Evolutionary conservation across 768 basidiomycete species (phyloP).

Genomic region (Lactarius akahatsu): DNA sequence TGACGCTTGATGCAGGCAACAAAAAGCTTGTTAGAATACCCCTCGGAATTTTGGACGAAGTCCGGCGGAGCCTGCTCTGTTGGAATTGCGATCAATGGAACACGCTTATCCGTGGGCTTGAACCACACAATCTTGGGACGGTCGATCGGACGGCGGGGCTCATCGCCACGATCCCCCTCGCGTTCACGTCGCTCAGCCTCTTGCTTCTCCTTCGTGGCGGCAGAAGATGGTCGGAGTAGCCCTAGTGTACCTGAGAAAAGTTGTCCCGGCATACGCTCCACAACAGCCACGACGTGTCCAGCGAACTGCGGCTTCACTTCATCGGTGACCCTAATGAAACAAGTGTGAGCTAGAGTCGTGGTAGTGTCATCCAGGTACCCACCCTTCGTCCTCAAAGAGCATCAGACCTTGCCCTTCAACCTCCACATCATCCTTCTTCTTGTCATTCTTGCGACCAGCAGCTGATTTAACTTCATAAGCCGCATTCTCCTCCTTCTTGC

Average conservation of each 20-base stretch:
- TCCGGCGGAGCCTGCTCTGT: constrained; percentile 97
- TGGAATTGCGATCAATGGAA: constrained; percentile 96
- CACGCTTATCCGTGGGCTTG: constrained; percentile 98
- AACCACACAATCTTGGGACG: constrained; percentile 99
- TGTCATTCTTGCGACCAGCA: constrained; percentile 87
- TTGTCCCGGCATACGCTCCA: constrained; percentile 98
- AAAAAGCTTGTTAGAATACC: constrained; percentile 87
- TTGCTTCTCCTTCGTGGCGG: constrained; percentile 98
- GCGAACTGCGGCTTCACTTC: constrained; percentile 98
- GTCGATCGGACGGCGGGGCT: constrained; percentile 78
- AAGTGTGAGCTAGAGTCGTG: constrained; percentile 18
- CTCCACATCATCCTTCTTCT: constrained; percentile 99
- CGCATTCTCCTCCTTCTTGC: constrained; percentile 99
- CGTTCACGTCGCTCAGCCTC: constrained; percentile 97
- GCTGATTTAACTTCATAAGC: constrained; percentile 83
- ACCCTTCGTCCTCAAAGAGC: constrained; percentile 98
- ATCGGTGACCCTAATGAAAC: constrained; percentile 75
- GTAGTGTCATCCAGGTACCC: constrained; percentile 32
- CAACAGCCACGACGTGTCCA: constrained; percentile 99
- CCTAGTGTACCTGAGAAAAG: constrained; percentile 97
- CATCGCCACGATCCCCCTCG: constrained; percentile 88
- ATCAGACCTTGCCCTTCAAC: constrained; percentile 98
- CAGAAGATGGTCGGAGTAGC: constrained; percentile 90
- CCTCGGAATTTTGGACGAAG: constrained; percentile 92
- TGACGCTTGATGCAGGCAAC: constrained; percentile 99